Base-by-base conservation (phyloP, 2,329 filamentous ascomycete species). In the Simplicillium sp. region DNA sequence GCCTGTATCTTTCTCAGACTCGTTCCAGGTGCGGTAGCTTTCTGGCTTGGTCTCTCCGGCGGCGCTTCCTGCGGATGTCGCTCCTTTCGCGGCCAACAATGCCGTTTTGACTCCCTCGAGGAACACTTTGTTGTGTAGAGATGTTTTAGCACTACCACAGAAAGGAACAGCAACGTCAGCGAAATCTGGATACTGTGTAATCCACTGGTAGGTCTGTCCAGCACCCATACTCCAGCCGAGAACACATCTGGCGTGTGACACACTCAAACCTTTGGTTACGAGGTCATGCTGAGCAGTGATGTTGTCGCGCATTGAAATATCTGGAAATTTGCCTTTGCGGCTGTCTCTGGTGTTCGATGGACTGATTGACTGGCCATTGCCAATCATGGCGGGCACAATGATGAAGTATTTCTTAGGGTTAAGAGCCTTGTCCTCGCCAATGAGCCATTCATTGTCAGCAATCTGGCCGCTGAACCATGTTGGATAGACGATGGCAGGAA, bases 381-480 rank as follows among this genome's bases (percentile, higher is more conserved):
- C 69, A 31, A 77, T 62, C 1, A 77, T 58, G 0, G 68, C 73
- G 2, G 66, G 60, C 11, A 75, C 56, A 31, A 77, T 62, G 41
- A 76, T 64, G 47, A 64, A 72, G 56, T 71, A 71, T 17, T 58
- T 50, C 1, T 41, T 63, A 0, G 84, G 82, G 45, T 73, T 73
- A 34, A 89, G 66, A 0, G 79, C 73, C 55, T 77, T 84, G 48
- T 77, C 70, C 6, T 71, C 57, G 11, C 82, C 81, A 34, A 86
- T 71, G 11, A 89, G 71, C 84, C 84, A 88, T 54, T 83, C 70
- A 45, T 89, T 89, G 52, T 85, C 80, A 3, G 70, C 64, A 46
- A 89, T 84, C 3, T 61, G 65, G 62, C 58, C 59, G 40, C 56
- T 59, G 56, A 80, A 89, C 84, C 84, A 89, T 2, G 79, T 80